Base-by-base conservation (phyloP, 768 basidiomycete species). In the Piloderma croceum region DNA sequence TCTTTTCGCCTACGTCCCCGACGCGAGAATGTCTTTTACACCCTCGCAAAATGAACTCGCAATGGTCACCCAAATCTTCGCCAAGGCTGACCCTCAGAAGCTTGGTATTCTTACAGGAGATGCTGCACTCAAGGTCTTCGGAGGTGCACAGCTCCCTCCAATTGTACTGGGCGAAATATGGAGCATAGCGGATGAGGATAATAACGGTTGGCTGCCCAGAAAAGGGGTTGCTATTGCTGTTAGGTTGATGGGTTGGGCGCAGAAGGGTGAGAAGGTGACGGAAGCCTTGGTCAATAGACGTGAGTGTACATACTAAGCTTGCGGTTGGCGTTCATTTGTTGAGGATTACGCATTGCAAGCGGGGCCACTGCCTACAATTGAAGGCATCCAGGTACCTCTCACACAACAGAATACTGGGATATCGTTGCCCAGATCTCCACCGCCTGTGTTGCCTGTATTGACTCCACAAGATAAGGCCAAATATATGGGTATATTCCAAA, bases 201-300 rank as follows among this genome's bases (percentile, higher is more conserved):
- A 97, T 69, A 88, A 88, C 45, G 96, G 96, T 2, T 91, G 83
- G 67, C 76, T 99, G 39, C 83, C 90, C 9, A 80, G 77, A 49
- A 92, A 89, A 56, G 87, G 88, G 32, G 88, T 91, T 51, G 81
- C 90, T 13, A 71, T 86, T 45, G 92, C 89, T 20, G 70, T 94
- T n/a, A 74, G 96, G 42, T 71, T 98, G 37, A 90, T 99, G 46
- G 91, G 87, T 4, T 88, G 87, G 72, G 87, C 91, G 3, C 96
- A 98, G 70, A 82, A 82, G 51, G 91, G 82, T 48, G 84, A 86
- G 57, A 73, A 73, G 45, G 59, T 86, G 25, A 70, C 76, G 2
- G 67, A 72, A 22, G 77, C 80, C 34, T 63, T 87, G 38, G 64
- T 84, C 42, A 68, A 64, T 49, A 84, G 83, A 72, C 72, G 93